Evolutionary conservation across 257 asterid genomes (phyloP).

Genomic region (Solanum sparsipilum): DNA sequence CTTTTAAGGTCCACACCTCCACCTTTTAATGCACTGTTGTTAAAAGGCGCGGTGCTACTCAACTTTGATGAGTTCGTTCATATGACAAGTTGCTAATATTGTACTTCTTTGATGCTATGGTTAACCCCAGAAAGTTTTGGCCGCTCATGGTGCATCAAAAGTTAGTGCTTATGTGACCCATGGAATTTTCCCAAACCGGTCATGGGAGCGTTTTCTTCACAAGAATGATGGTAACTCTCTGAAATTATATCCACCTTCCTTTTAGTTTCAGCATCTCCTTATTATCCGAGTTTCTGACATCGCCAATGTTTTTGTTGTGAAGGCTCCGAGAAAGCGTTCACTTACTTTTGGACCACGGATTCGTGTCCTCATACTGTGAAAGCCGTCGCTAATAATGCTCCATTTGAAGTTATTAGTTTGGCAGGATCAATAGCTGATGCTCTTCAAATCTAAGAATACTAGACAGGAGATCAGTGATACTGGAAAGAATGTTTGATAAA

Average conservation of each 20-base stretch:
- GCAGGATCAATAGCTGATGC: slow-evolving; percentile 92
- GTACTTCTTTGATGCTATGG: neutral
- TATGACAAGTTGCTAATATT: neutral
- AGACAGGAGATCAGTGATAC: neutral
- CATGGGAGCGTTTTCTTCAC: slow-evolving; percentile 80
- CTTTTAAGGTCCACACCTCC: neutral
- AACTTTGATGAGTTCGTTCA: neutral
- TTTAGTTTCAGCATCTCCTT: neutral
- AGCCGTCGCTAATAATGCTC: slow-evolving; percentile 49
- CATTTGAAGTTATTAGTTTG: slow-evolving; percentile 81
- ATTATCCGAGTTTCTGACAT: neutral
- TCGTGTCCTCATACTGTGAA: slow-evolving; percentile 79
- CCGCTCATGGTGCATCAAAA: slow-evolving; percentile 80
- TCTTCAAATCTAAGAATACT: slow-evolving; percentile 54
- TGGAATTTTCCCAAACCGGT: slow-evolving; percentile 70
- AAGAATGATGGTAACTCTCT: slow-evolving; percentile 40
- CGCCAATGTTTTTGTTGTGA: neutral
- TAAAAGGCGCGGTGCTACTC: neutral
- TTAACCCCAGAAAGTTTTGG: slow-evolving; percentile 68
- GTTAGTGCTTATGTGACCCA: slow-evolving; percentile 93
- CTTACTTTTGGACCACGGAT: slow-evolving; percentile 90
- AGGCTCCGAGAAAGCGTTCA: slow-evolving; percentile 47
- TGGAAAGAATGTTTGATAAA: neutral
- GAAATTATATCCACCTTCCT: neutral
- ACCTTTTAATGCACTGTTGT: neutral